Evolutionary conservation across 192 early-diverging fungal species (phyloP).

Genomic region (Backusella circina): DNA sequence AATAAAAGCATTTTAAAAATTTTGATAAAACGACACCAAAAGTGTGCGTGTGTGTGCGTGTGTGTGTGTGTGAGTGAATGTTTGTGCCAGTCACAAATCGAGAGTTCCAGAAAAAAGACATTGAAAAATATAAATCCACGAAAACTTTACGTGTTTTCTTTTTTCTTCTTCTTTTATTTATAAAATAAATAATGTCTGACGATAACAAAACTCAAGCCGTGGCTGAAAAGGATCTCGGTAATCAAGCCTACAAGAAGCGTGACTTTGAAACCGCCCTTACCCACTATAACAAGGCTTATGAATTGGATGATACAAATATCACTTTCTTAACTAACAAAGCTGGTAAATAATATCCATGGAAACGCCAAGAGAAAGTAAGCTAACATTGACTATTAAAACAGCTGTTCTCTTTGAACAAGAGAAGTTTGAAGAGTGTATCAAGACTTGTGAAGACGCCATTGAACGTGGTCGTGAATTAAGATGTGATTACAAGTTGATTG

Average conservation of each 20-base stretch:
- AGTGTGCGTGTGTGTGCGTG: neutral
- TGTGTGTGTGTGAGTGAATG: neutral
- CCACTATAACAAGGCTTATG: constrained; percentile 90
- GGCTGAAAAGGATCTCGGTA: constrained; percentile 84
- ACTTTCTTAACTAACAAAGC: constrained; percentile 96
- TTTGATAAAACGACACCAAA: neutral
- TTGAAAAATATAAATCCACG: neutral
- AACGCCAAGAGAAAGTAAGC: neutral
- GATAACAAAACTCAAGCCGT: constrained; percentile 61
- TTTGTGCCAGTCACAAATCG: constrained; percentile 10
- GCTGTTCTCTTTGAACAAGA: constrained; percentile 95
- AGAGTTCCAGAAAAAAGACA: constrained; percentile 8
- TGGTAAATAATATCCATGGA: constrained; percentile 41
- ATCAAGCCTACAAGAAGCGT: constrained; percentile 88
- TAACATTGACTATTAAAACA: neutral
- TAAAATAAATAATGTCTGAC: constrained; percentile 30
- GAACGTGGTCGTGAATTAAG: constrained; percentile 87
- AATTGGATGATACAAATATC: constrained; percentile 85
- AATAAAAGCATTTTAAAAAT: neutral
- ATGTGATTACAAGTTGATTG: constrained; percentile 93
- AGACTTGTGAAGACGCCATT: constrained; percentile 87
- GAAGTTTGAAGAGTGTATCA: constrained; percentile 89
- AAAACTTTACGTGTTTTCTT: neutral
- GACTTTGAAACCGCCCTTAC: constrained; percentile 84
- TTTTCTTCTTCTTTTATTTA: neutral